These are phyloP conservation scores for Ilyonectria mors-panacis DNA, from an alignment of 2,329 filamentous ascomycete genomes.

Conservation along the genomic window DNA sequence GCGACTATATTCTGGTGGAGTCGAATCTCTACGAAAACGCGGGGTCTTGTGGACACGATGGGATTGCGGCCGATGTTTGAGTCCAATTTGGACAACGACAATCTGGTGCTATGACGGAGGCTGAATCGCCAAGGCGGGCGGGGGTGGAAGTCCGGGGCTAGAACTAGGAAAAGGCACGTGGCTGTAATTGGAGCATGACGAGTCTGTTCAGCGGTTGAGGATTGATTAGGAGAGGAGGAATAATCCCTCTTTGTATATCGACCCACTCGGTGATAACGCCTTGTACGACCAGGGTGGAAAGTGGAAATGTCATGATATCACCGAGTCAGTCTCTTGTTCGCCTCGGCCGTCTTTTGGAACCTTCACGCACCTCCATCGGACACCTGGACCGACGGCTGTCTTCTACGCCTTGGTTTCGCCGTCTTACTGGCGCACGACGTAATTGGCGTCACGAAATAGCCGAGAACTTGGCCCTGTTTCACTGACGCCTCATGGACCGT, in stretches of 20 bases:
- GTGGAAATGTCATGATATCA: too few species aligned
- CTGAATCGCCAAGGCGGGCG: not conserved
- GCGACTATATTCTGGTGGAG: not conserved
- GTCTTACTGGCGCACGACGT: not conserved
- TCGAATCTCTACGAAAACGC: not conserved
- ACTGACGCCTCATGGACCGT: not conserved
- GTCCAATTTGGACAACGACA: not conserved
- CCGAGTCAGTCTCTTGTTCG: not conserved
- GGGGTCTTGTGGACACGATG: not conserved
- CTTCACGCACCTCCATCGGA: not conserved
- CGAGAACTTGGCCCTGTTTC: not conserved
- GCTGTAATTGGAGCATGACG: not conserved
- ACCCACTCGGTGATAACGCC: not conserved
- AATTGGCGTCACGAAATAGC: not conserved
- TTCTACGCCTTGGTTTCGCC: not conserved
- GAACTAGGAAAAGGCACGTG: not conserved
- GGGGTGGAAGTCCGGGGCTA: constrained; percentile 4
- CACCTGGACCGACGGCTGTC: not conserved
- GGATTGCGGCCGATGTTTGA: not conserved
- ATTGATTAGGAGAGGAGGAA: not conserved
- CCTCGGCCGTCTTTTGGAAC: not conserved
- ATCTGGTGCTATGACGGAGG: not conserved
- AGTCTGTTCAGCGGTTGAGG: not conserved
- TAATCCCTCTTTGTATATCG: not conserved
- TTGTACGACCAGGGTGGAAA: not conserved